Base-by-base conservation (phyloP, 2,329 filamentous ascomycete species). In the Curvularia verruculosa region DNA sequence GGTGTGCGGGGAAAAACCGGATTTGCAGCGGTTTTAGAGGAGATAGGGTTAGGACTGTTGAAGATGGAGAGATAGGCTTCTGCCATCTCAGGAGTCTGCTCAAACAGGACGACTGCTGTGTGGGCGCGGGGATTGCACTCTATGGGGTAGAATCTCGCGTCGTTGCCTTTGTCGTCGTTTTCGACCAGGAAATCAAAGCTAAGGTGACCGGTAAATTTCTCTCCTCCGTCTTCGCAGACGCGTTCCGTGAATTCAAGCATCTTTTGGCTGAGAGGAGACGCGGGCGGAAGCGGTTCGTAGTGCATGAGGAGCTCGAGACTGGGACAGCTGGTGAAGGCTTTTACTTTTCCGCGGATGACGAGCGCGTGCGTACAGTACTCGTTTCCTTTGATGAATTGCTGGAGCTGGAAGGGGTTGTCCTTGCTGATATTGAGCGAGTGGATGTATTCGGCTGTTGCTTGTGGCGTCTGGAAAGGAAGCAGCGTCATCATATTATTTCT, bases 341-440 rank as follows among this genome's bases (percentile, higher is more conserved):
- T 83, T 15, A 93, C 83, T 31, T 82, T 74, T 1, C 89, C 89
- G 0, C 79, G 76, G n/a, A 92, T 79, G 3, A 92, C 77, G 2
- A 92, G 79, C 0, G 88, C 78, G 64, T 92, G 89, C 0, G 89
- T 91, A 73, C 87, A 90, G 70, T 87, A 92, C 70, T 92, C 89
- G 0, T 81, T 79, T 0, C 85, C 83, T 3, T 57, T 49, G 59
- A 90, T 84, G 71, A 83, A 90, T 68, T 91, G 85, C 68, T 93
- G 89, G 23, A 92, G 71, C 57, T 91, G 81, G 82, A 87, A 91
- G 0, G 88, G 84, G 2, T 80, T 78, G 0, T 81, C 69, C 12
- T 79, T 73, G 2, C 84, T 84, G 40, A 89, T 84, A 1, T 71
- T 77, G 13, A 92, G 79, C 15, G 78, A 75, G 13, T 80, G 78